A percentile compares a stretch with the other conserved stretches of the same genome.
These are phyloP conservation scores for Aspergillus coremiiformis DNA, from an alignment of 495 filamentous ascomycete species.

Conservation along the genomic window DNA sequence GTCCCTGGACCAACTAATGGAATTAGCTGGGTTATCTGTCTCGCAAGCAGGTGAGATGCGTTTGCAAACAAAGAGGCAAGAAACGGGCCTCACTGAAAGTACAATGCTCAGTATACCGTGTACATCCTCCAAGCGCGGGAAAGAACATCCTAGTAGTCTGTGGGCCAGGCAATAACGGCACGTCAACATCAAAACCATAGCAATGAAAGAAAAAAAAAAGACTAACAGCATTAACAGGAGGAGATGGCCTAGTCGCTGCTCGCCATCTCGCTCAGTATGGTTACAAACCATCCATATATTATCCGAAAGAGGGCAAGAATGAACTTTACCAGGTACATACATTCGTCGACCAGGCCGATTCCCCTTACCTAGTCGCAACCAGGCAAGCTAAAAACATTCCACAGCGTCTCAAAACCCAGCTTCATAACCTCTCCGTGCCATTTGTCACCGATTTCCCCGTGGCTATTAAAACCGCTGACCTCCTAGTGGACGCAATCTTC, in stretches of 20 bases:
- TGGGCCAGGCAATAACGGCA: slow-evolving; percentile 93
- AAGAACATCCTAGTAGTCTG: slow-evolving; percentile 77
- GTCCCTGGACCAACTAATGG: slow-evolving; percentile 96
- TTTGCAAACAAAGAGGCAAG: not conserved
- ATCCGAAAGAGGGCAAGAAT: slow-evolving; percentile 83
- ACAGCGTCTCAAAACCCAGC: slow-evolving; percentile 74
- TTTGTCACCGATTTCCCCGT: slow-evolving; percentile 73
- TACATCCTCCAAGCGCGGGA: slow-evolving; percentile 70
- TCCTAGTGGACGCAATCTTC: slow-evolving; percentile 91
- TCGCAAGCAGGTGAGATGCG: slow-evolving; percentile 68
- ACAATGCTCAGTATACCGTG: slow-evolving; percentile 56
- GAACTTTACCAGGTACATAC: slow-evolving; percentile 73
- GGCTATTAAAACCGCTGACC: slow-evolving; percentile 59
- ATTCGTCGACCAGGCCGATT: not conserved
- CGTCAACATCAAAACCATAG: not conserved
- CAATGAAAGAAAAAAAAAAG: not conserved
- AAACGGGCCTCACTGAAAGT: not conserved
- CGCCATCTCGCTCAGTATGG: slow-evolving; percentile 92
- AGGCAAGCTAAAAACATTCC: not conserved
- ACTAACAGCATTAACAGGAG: slow-evolving; percentile 45
- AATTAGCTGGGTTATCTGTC: slow-evolving; percentile 86
- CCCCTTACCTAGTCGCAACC: not conserved
- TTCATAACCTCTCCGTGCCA: slow-evolving; percentile 71
- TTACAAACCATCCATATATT: slow-evolving; percentile 85
- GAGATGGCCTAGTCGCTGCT: slow-evolving; percentile 91